These are phyloP conservation scores for Aciculoconidium aculeatum DNA, from an alignment of 805 yeast genomes.

Conservation along the genomic window DNA sequence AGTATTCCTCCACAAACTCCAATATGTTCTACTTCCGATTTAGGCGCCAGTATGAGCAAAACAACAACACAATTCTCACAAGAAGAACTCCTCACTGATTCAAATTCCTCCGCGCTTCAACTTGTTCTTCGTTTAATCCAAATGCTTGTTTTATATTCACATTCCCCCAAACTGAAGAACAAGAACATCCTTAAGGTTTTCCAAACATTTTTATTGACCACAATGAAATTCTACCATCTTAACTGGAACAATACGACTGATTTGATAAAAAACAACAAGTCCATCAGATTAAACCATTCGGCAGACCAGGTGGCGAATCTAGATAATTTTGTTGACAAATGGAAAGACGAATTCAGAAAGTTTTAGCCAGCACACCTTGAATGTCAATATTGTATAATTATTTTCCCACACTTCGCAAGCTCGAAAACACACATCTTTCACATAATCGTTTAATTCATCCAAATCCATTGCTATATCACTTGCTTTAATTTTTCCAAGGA, in stretches of 20 bases:
- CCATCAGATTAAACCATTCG: conserved; percentile 33
- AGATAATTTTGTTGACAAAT: conserved; percentile 32
- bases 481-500: too few species aligned
- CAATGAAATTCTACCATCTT: conserved; percentile 36
- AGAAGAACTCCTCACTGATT: conserved; percentile 3
- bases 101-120: conserved; percentile 25
- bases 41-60: conserved; percentile 2
- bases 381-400: too few species aligned
- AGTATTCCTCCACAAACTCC: conserved; percentile 2
- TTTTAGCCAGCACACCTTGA: too few species aligned
- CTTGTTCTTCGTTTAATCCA: conserved; percentile 29
- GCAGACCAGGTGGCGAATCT: conserved; percentile 28
- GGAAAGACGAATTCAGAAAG: conserved; percentile 25
- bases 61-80: not conserved
- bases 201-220: conserved; percentile 27
- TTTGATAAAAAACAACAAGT: conserved; percentile 26
- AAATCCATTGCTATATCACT: too few species aligned
- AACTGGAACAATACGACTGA: conserved; percentile 35
- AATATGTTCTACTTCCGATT: conserved; percentile 5
- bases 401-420: too few species aligned
- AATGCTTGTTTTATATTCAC: conserved; percentile 27
- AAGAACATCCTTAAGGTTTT: conserved; percentile 25
- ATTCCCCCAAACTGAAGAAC: conserved; percentile 24
- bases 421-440: too few species aligned
- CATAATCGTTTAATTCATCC: too few species aligned